Evolutionary conservation across 495 filamentous ascomycete species (phyloP).

Genomic region (Tuber aestivum): DNA sequence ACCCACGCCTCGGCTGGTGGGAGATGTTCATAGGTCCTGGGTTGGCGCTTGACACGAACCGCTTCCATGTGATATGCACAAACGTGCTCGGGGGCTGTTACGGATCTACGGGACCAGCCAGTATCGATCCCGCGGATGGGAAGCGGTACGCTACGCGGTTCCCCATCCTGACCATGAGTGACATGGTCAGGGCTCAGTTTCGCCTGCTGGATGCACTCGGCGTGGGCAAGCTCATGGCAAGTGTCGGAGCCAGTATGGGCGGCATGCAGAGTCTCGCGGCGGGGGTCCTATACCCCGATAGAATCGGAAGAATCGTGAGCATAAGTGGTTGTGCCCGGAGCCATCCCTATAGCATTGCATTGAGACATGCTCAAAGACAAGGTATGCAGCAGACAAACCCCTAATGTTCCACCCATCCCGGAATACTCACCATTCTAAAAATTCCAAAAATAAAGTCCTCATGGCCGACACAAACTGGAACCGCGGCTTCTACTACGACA

Average conservation of each 20-base stretch:
- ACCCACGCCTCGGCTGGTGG: conserved; percentile 94
- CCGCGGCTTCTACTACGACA: conserved; percentile 91
- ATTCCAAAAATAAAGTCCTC: conserved; percentile 51
- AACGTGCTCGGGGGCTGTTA: conserved; percentile 97
- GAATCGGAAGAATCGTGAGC: conserved; percentile 74
- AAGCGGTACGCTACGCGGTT: conserved; percentile 90
- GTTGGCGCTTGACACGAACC: conserved; percentile 76
- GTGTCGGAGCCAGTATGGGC: conserved; percentile 94
- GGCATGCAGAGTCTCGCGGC: conserved; percentile 95
- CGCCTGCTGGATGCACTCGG: conserved; percentile 73
- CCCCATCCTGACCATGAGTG: conserved; percentile 90
- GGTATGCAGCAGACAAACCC: conserved; percentile 19
- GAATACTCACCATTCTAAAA: neutral
- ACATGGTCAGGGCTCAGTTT: conserved; percentile 97
- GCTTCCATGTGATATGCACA: conserved; percentile 90
- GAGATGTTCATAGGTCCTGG: conserved; percentile 97
- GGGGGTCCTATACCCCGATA: conserved; percentile 75
- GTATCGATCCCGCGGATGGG: conserved; percentile 81
- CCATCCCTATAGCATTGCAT: conserved; percentile 96
- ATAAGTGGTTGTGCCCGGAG: conserved; percentile 92
- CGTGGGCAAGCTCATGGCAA: conserved; percentile 78
- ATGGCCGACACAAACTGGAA: conserved; percentile 99
- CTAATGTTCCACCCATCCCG: neutral
- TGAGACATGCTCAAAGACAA: conserved; percentile 97
- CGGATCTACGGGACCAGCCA: conserved; percentile 86